Base-by-base conservation (phyloP, 495 filamentous ascomycete species). In the Lasiosphaeria ovina region DNA sequence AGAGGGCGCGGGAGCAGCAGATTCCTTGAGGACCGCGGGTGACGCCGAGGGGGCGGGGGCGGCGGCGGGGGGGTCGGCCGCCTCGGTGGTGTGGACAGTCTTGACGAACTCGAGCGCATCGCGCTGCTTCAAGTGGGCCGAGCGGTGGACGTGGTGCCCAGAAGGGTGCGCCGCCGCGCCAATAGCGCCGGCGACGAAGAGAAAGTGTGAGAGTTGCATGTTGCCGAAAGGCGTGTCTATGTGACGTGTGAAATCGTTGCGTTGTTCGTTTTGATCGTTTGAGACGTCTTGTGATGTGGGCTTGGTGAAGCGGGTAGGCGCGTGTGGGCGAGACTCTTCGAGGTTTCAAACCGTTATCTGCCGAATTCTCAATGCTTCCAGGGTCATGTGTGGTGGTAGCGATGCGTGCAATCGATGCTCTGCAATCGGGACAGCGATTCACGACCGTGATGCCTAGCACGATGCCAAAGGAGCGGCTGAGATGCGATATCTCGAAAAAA, bases 401-500 rank as follows among this genome's bases (percentile, higher is more conserved):
- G 58, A 60, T 44, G 40, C 51, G 52, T 50, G 60, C 54, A 62
- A 62, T 66, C 59, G 58, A 62, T 64, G 65, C 59, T 55, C 48
- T 55, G 67, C 55, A 55, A 61, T 59, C 58, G 56, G 42, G 56
- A 44, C 35, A 62, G 51, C 33, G 16, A 50, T 55, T 49, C 38
- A 35, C 24, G 47, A 57, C 61, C 47, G 61, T 62, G 65, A 58
- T 57, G 62, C 52, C 52, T 55, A 50, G 54, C 57, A 66, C 61
- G 53, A 54, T 55, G 59, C 38, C 44, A 61, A 71, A 73, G 24
- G 71, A 71, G 64, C 62, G 69, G 60, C 64, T 42, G 71, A 73
- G 71, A 73, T 69, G 59, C 62, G 55, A 66, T 65, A 73, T 70
- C 71, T 72, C 69, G 40, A 57, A n/a, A 63, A 72, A 70, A 48